Conservation (phyloP, 495 filamentous ascomycete genomes). For the Xylaria scruposa region DNA sequence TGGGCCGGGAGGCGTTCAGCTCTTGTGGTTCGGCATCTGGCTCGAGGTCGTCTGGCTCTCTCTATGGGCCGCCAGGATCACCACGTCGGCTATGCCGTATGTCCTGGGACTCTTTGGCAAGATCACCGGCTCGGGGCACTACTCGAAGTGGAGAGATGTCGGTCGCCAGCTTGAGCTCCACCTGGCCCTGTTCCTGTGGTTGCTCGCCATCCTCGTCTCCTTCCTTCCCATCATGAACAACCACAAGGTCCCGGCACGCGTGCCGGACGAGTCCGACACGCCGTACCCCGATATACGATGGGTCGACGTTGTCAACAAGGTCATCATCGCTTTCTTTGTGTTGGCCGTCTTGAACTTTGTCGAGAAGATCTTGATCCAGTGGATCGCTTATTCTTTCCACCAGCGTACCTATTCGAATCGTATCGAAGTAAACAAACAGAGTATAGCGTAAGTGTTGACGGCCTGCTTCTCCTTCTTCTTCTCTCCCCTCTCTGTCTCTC, state of each 20-base stretch:
- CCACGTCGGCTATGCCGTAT: conserved; percentile 76
- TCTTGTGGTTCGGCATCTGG: conserved; percentile 96
- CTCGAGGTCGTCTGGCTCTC: conserved; percentile 92
- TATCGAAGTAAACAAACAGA: conserved; percentile 92
- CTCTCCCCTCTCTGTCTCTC: not conserved
- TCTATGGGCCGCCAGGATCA: conserved; percentile 82
- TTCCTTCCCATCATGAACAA: conserved; percentile 75
- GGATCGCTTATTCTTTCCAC: conserved; percentile 94
- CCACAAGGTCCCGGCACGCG: conserved; percentile 63
- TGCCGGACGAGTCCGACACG: conserved; percentile 49
- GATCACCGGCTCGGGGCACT: conserved; percentile 79
- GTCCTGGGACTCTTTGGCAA: conserved; percentile 70
- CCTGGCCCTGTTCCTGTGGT: conserved; percentile 90
- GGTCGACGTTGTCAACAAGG: conserved; percentile 83
- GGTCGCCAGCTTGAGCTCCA: conserved; percentile 86
- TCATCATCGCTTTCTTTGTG: conserved; percentile 84
- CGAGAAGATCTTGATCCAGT: conserved; percentile 93
- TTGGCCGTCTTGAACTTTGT: conserved; percentile 80
- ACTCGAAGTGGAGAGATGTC: conserved; percentile 93
- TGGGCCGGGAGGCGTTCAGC: conserved; percentile 74
- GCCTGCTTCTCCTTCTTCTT: not conserved
- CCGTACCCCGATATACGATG: conserved; percentile 63
- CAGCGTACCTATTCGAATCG: conserved; percentile 88
- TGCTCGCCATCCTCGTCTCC: conserved; percentile 78
- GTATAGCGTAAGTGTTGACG: conserved; percentile 61